phyloP scores from a whole-genome alignment of 441 rosid species.

The Jatropha podagrica region DNA sequence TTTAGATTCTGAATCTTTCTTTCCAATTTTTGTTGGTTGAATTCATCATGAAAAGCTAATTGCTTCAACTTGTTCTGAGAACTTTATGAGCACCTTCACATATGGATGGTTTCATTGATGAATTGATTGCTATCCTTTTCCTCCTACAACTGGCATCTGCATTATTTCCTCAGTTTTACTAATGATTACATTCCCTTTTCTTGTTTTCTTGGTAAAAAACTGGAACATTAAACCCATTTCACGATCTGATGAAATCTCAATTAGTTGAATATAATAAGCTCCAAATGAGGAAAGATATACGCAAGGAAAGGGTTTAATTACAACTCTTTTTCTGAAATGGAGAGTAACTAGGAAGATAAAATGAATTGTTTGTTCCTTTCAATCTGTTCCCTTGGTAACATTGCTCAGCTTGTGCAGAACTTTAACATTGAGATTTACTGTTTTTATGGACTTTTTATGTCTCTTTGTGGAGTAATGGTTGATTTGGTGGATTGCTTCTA shows the following conservation, averaged over 20 bases:
- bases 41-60: background rate
- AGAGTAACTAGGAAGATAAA: background rate
- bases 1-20: background rate
- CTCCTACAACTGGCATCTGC: background rate
- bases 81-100: background rate
- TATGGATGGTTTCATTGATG: background rate
- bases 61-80: background rate
- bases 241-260: background rate
- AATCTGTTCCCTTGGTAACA: background rate
- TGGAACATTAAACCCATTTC: background rate
- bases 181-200: background rate
- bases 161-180: too few species aligned
- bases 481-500: background rate
- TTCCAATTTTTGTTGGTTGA: background rate
- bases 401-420: background rate
- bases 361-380: background rate
- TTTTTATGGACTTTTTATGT: background rate
- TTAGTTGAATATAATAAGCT: background rate
- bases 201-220: background rate
- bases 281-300: background rate
- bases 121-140: background rate
- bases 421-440: background rate
- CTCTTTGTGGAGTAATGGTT: slow-evolving; percentile 1
- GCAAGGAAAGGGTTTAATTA: background rate
- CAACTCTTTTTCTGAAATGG: background rate